A percentile compares a stretch with the other conserved stretches of the same genome.
Conservation (phyloP, 2,329 filamentous ascomycete genomes). For the Chaetomium strumarium region DNA sequence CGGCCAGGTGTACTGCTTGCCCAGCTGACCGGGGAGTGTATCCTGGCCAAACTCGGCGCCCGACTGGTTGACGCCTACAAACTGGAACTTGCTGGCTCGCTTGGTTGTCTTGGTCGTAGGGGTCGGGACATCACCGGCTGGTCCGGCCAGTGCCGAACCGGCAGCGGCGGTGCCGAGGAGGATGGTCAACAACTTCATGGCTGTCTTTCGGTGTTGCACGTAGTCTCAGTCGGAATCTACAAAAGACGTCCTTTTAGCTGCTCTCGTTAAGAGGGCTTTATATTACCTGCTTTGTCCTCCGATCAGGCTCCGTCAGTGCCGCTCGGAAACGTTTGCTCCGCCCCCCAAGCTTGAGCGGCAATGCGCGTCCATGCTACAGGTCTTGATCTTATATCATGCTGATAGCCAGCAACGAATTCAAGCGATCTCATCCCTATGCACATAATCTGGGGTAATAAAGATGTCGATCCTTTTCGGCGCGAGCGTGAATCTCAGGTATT, state of each 20-base stretch:
- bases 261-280: neutral
- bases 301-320: conserved; percentile 1
- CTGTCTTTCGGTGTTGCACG: conserved; percentile 1
- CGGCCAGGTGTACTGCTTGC: conserved; percentile 59
- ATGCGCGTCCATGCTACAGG: conserved; percentile 13
- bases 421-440: neutral
- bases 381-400: neutral
- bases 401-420: neutral
- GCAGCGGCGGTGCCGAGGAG: conserved; percentile 28
- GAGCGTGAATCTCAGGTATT: neutral
- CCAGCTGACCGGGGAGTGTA: conserved; percentile 49
- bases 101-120: conserved; percentile 26
- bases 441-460: neutral
- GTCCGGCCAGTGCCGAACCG: conserved; percentile 29
- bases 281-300: neutral
- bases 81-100: conserved; percentile 35
- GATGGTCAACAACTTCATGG: conserved; percentile 32
- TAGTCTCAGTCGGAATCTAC: neutral
- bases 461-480: neutral
- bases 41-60: conserved; percentile 60
- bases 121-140: conserved; percentile 24
- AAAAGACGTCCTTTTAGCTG: neutral
- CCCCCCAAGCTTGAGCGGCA: conserved; percentile 11
- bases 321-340: conserved; percentile 22
- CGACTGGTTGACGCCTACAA: conserved; percentile 40